phyloP scores from a whole-genome alignment of 257 asterid species.

The Solanum sparsipilum region DNA sequence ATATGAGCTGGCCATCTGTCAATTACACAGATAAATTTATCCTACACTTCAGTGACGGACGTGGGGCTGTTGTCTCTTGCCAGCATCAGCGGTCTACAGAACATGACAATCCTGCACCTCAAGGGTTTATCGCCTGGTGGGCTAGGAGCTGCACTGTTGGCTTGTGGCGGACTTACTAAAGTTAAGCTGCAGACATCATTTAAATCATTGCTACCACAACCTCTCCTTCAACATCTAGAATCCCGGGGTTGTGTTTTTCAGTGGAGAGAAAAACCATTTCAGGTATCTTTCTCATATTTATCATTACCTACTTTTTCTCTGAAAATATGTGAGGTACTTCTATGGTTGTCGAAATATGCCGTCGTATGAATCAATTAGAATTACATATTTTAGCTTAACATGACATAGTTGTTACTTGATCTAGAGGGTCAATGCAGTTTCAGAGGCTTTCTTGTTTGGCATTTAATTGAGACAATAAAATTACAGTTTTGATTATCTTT shows the following conservation, averaged over 20 bases:
- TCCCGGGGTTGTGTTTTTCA: conserved; percentile 72
- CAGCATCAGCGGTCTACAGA: conserved; percentile 70
- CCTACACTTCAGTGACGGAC: conserved; percentile 69
- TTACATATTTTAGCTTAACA: neutral
- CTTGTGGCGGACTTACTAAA: conserved; percentile 73
- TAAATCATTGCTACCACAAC: conserved; percentile 42
- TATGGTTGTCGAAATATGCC: neutral
- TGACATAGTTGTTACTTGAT: neutral
- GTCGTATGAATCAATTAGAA: neutral
- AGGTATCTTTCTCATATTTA: conserved; percentile 29
- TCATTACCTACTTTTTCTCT: neutral
- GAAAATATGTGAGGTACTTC: neutral
- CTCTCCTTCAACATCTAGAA: conserved; percentile 49
- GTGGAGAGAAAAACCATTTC: conserved; percentile 64
- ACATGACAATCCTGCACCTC: conserved; percentile 51
- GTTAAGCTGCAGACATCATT: conserved; percentile 68
- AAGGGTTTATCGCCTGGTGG: conserved; percentile 60
- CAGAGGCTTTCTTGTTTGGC: neutral
- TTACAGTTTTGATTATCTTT: neutral
- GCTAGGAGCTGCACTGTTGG: conserved; percentile 56
- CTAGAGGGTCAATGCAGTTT: neutral
- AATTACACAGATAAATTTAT: conserved; percentile 57
- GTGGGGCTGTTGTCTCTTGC: conserved; percentile 70
- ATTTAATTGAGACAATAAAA: neutral
- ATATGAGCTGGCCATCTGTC: neutral